Percentiles rank a stretch among this genome's conserved stretches.
These are phyloP conservation scores for Metschnikowia picachoensis DNA, from an alignment of 805 yeast species.

Conservation along the genomic window DNA sequence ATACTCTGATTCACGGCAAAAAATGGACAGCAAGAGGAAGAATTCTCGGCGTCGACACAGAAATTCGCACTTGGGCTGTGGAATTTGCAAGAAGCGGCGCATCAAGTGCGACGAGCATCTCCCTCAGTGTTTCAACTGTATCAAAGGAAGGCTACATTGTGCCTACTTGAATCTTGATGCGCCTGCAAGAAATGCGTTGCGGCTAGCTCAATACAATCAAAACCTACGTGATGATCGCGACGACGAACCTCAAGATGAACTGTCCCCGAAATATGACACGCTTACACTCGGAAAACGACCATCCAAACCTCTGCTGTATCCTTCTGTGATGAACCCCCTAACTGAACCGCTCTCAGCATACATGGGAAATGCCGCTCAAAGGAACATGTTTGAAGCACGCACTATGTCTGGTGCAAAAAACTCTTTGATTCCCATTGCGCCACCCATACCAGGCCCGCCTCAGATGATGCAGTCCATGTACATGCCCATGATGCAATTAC, in stretches of 20 bases:
- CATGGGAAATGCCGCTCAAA: neutral
- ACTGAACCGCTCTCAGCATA: neutral
- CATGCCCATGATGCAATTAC: slow-evolving; percentile 7
- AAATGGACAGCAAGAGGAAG: slow-evolving; percentile 27
- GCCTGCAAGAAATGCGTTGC: slow-evolving; percentile 45
- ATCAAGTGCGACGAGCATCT: slow-evolving; percentile 63
- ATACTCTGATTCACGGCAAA: neutral
- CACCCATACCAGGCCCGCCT: slow-evolving; percentile 1
- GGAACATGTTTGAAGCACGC: too few relatives aligned
- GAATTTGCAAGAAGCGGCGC: slow-evolving; percentile 58
- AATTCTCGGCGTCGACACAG: slow-evolving; percentile 56
- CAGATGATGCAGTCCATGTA: slow-evolving; percentile 3
- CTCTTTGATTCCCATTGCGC: neutral
- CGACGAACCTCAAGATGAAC: neutral
- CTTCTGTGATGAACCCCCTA: neutral
- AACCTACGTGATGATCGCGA: slow-evolving; percentile 23
- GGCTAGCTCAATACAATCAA: slow-evolving; percentile 48
- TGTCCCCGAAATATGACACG: neutral
- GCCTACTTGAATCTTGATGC: slow-evolving; percentile 47
- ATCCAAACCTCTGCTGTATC: neutral
- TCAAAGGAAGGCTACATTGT: slow-evolving; percentile 44
- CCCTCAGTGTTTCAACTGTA: slow-evolving; percentile 58
- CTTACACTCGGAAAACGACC: neutral
- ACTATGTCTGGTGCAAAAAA: too few relatives aligned
- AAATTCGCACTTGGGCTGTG: slow-evolving; percentile 74